Base-by-base conservation (phyloP, 768 basidiomycete species). In the Tricholoma hemisulphureum region DNA sequence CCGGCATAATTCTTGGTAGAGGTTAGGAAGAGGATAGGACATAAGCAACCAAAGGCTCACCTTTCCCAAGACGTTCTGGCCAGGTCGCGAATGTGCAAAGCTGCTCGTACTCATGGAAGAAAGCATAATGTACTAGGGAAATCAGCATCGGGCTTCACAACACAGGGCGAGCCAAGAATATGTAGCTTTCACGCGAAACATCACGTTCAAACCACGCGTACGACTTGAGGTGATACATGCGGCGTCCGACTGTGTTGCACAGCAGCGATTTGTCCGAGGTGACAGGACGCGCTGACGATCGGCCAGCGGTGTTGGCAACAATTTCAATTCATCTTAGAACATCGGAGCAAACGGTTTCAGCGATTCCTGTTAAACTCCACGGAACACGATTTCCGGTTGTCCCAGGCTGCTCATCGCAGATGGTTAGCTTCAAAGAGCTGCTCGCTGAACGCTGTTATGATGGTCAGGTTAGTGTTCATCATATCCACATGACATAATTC, bases 191-290 rank as follows among this genome's bases (percentile, higher is more conserved):
- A 60, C 51, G 56, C 61, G 64, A 53, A 28, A 61, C 58, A 64
- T 64, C 60, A 63, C 56, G 68, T 59, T 55, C 48, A 60, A 45
- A 55, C 63, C 69, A 71, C 68, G 67, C 67, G 66, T 65, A 55
- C 39, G 59, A 65, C 74, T 76, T 73, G 76, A 73, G 73, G 76
- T 70, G 61, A 68, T 66, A 66, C 77, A 76, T 73, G 78, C 66
- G 75, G 75, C 60, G 49, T 58, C 59, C 59, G 64, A 69, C 48
- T 62, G 67, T 59, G 55, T 32, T 50, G 64, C 60, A 63, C 62
- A 60, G 65, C 61, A 63, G 54, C 58, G 39, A 18, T 55, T 59
- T 45, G 23, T 58, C 64, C 58, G 57, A 61, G 49, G 57, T 60
- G 55, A 56, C 49, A 65, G 60, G 63, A 46, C 39, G 37, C 41